Evolutionary conservation across 805 yeast genomes (phyloP), one percentile per base, ranked within the genome.

Genomic region (Wickerhamiella dianesei): DNA sequence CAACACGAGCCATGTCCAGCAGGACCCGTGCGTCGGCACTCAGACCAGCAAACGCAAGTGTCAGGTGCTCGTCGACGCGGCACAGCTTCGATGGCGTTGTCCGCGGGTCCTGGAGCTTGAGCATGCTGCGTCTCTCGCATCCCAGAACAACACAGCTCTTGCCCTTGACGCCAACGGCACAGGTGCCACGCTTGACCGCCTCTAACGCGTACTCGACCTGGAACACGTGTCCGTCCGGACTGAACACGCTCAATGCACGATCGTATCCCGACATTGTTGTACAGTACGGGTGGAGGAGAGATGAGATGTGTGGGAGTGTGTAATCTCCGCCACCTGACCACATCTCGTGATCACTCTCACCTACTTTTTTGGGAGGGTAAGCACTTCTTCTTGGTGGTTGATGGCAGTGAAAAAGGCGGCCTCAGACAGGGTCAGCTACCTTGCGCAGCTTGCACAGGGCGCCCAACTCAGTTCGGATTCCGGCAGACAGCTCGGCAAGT

Each of bases 181-280:
- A 86, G 2, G 98, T 92, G 50, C 98, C 98, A 67, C 97, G 77
- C 63, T 89, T 92, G 41, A 92, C 98, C 0, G 98, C 98, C 64
- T 92, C 98, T 37, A 82, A 74, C 21, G 98, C 98, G 60, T 92
- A 92, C 66, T 92, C 97, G 39, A 92, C 98, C 74, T 92, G 98
- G 73, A 89, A 89, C 63, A 89, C 95, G 64, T 89, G 96, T 50
- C 98, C 98, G 69, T 89, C 98, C 55, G 98, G 98, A 81, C 95
- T 86, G 71, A 89, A 89, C 65, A 89, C 94, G 52, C 96, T 88
- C 59, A 89, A 76, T 48, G 98, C 98, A 75, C 97, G 79, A 68
- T 89, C 98, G 95, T 89, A 89, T 53, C 98, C 97, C 74, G 96
- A 85, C 98, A 89, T 89, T 35, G 6, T 25, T n/a, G n/a, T n/a